Evolutionary conservation across 495 filamentous ascomycete genomes (phyloP), one percentile per base, ranked within the genome.

Genomic region (Penicillium egyptiacum): DNA sequence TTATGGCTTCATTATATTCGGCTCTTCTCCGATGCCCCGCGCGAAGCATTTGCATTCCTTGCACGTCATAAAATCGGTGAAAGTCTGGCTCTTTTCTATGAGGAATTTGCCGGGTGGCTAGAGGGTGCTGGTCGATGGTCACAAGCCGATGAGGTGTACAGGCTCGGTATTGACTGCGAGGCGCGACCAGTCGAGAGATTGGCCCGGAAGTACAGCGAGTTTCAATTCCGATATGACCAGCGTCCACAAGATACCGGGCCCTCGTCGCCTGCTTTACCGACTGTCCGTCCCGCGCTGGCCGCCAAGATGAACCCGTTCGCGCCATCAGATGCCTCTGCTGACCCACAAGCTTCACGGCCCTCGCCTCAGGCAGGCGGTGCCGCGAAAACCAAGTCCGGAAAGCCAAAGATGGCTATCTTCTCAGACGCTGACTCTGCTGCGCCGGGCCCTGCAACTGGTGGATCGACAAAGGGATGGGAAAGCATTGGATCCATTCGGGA

Each of bases 1-100:
- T 58, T 98, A 59, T 98, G 94, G 94, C 78, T 98, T 19, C 88
- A 91, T 57, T 98, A 97, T 64, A 94, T 97, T 63, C 81, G 88
- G 46, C 83, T 96, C 50, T 97, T 96, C 74, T 89, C 89, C 16
- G 95, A 98, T 69, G 81, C 91, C 22, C 92, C 94, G 8, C 85
- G 94, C 42, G 94, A 98, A 65, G 90, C 88, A 0, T 98, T 91
- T 63, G 88, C 92, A 12, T 98, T 94, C 64, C 79, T 98, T 35
- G 86, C 92, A 2, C 89, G 93, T 22, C 91, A 98, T 57, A 81
- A 81, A 55, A 88, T 98, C 57, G 94, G 92, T 45, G 92, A 96
- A 62, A 78, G 83, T 1, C 77, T 98, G 10, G 94, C 94, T 0
- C 74, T 97, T n/a, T 98, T 92, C 66, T 98, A 98, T 70, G 94